Evolutionary conservation across 1,139 yeast genomes (phyloP).

Genomic region (Yamadazyma oceani): DNA sequence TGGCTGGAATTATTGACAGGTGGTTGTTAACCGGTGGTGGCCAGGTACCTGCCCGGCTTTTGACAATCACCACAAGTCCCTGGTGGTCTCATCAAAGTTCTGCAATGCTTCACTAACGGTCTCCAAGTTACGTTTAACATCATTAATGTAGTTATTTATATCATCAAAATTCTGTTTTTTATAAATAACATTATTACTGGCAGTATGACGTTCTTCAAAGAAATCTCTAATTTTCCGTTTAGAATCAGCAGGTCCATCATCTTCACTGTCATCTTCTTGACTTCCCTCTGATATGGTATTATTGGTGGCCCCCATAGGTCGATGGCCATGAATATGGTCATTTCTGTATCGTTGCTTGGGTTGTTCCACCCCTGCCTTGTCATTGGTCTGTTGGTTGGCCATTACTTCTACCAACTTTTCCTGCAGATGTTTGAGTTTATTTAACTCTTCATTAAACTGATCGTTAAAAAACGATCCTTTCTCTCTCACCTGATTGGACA

Average conservation of each 20-base stretch:
- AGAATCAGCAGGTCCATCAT: conserved; percentile 8
- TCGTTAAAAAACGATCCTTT: conserved; percentile 64
- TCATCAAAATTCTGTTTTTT: conserved; percentile 40
- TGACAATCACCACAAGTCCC: conserved; percentile 39
- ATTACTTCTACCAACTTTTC: conserved; percentile 58
- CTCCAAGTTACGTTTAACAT: conserved; percentile 32
- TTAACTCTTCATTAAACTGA: conserved; percentile 57
- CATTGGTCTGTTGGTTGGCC: conserved; percentile 37
- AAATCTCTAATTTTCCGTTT: conserved; percentile 19
- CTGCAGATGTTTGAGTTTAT: conserved; percentile 59
- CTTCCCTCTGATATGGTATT: conserved; percentile 1
- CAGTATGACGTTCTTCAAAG: conserved; percentile 19
- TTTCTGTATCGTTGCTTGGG: background rate
- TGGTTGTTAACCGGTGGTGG: no score
- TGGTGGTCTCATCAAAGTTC: conserved; percentile 38
- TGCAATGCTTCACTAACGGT: conserved; percentile 43
- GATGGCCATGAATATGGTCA: background rate
- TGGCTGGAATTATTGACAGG: background rate
- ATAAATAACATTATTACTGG: conserved; percentile 15
- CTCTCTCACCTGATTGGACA: conserved; percentile 56
- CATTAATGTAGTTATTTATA: conserved; percentile 36
- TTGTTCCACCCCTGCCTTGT: conserved; percentile 4
- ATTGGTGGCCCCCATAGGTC: conserved; percentile 4
- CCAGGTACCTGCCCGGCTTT: no score
- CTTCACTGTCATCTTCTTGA: conserved; percentile 12